These are phyloP conservation scores for Plasmodium chabaudi DNA, from an alignment of 169 alveolate genomes.

Conservation along the genomic window DNA sequence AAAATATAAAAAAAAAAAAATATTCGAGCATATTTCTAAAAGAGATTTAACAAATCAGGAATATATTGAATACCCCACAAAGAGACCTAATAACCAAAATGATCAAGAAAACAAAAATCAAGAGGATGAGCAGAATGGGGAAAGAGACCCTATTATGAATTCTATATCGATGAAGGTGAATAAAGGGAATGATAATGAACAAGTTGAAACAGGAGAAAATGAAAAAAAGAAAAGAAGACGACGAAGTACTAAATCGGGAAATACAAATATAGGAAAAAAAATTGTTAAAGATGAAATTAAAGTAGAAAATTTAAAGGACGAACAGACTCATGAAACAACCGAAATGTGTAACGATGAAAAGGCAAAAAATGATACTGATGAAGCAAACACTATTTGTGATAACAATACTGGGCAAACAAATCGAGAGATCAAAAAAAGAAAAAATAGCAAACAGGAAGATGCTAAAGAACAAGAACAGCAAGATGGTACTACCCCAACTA, in stretches of 20 bases:
- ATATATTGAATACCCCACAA: neutral
- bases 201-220: neutral
- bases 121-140: neutral
- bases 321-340: neutral
- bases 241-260: neutral
- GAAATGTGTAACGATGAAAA: neutral
- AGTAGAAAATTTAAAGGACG: neutral
- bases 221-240: neutral
- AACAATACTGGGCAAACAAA: neutral
- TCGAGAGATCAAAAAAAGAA: neutral
- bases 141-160: neutral
- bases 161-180: neutral
- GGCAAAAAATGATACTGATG: neutral
- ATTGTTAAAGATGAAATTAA: neutral
- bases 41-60: constrained; percentile 24
- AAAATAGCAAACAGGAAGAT: neutral
- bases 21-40: constrained; percentile 21
- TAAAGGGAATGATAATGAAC: neutral
- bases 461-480: neutral
- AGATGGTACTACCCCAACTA: neutral
- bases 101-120: neutral
- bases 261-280: constrained; percentile 3
- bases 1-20: constrained; percentile 49
- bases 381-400: neutral
- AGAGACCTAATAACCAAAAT: neutral